Evolutionary conservation across 2,329 filamentous ascomycete species (phyloP).

Genomic region (Fusarium nisikadoi): DNA sequence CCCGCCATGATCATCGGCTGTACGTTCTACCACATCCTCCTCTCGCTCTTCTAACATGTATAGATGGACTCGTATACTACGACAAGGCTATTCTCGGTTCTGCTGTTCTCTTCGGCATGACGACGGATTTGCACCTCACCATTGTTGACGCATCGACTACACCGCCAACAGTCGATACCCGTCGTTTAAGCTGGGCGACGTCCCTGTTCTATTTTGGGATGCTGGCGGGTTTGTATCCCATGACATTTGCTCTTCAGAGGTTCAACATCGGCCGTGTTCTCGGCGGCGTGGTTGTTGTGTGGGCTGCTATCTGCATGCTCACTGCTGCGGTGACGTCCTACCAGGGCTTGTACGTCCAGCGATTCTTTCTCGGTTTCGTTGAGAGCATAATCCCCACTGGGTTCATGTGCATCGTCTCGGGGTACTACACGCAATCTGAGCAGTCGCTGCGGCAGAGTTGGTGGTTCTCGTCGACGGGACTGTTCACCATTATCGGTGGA

Average conservation of each 20-base stretch:
- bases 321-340: slow-evolving; percentile 74
- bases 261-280: slow-evolving; percentile 74
- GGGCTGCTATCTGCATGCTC: slow-evolving; percentile 74
- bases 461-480: slow-evolving; percentile 72
- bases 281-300: slow-evolving; percentile 70
- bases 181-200: slow-evolving; percentile 78
- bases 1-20: slow-evolving; percentile 71
- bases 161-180: slow-evolving; percentile 71
- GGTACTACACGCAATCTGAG: slow-evolving; percentile 73
- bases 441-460: slow-evolving; percentile 72
- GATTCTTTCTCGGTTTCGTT: slow-evolving; percentile 72
- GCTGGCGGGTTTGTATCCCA: slow-evolving; percentile 78
- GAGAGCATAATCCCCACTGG: slow-evolving; percentile 73
- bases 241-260: slow-evolving; percentile 76
- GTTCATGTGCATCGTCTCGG: slow-evolving; percentile 72
- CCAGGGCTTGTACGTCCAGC: slow-evolving; percentile 72
- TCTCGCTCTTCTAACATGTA: slow-evolving; percentile 34
- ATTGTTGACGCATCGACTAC: slow-evolving; percentile 56
- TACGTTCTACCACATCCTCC: slow-evolving; percentile 31
- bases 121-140: slow-evolving; percentile 70
- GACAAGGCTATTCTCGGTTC: slow-evolving; percentile 77
- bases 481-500: slow-evolving; percentile 72
- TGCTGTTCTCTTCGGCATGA: slow-evolving; percentile 81
- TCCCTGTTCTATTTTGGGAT: slow-evolving; percentile 85
- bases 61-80: slow-evolving; percentile 57